Base-by-base conservation (phyloP, 768 basidiomycete genomes). In the Calocybe indica region DNA sequence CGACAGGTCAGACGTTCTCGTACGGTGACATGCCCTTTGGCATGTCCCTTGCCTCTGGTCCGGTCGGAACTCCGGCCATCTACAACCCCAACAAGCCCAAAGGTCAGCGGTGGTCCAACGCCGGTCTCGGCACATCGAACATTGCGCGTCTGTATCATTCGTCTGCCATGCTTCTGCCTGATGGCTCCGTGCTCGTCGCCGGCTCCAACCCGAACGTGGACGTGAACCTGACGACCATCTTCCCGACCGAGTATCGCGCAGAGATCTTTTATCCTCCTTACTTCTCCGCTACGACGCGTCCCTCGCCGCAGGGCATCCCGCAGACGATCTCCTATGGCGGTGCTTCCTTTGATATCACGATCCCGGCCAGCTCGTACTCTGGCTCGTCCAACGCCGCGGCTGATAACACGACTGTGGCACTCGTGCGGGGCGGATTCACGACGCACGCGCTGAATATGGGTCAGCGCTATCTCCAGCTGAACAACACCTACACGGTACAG, bases 251-350 rank as follows among this genome's bases (percentile, higher is more conserved):
- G 29, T 94, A 93, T 58, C 70, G 79, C 34, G 83, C 87, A 1
- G 92, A 95, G 62, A 76, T 84, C 33, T 99, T 93, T 72, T 97
- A 93, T 70, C 95, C 95, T 0, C 74, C 82, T n/a, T 99, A 95
- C 71, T 98, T 86, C 71, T 70, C 77, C 33, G 75, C 85, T 10
- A 56, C 66, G 37, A 71, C 71, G 0, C 85, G 92, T 7, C 95
- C 95, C 2, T 66, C 66, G 1, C 87, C 85, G 9, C 61, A 71
- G 13, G 85, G 87, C 8, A 62, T 91, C 0, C 94, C 94, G 0
- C 65, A 64, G 22, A 85, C 70, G 0, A 71, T 99, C 46, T 67
- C 78, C 0, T 99, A 99, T 58, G 95, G 95, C 39, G 95, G 95
- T 3, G 51, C 70, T 29, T 70, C 74, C 13, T 97, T 96, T 61